Evolutionary conservation across 2,329 filamentous ascomycete genomes (phyloP).

Genomic region (Hymenoscyphus occultus): DNA sequence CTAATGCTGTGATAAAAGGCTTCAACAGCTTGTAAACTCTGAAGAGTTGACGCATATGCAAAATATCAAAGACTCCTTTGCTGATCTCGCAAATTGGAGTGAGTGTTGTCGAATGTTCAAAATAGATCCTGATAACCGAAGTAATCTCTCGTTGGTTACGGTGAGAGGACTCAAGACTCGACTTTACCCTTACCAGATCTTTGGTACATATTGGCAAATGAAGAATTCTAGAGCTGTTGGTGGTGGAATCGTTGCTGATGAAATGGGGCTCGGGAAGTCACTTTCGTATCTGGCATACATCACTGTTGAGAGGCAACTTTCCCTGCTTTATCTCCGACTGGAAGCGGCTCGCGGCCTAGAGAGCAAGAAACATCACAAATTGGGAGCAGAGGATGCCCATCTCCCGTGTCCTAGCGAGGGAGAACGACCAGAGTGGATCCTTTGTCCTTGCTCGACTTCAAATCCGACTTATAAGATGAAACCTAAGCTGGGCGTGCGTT

Average conservation of each 20-base stretch:
- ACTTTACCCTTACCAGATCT: slow-evolving; percentile 28
- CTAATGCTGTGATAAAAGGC: slow-evolving; percentile 11
- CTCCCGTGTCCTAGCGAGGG: slow-evolving; percentile 9
- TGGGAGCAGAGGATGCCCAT: slow-evolving; percentile 12
- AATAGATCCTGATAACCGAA: slow-evolving; percentile 15
- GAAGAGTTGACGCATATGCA: slow-evolving; percentile 13
- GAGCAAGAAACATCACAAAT: neutral
- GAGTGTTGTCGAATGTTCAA: slow-evolving; percentile 24
- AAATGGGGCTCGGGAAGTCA: slow-evolving; percentile 58
- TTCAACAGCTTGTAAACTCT: slow-evolving; percentile 20
- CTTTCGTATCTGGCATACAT: slow-evolving; percentile 47
- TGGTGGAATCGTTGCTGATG: slow-evolving; percentile 56
- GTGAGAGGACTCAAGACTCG: slow-evolving; percentile 21
- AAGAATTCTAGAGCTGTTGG: slow-evolving; percentile 47
- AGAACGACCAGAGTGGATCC: slow-evolving; percentile 20
- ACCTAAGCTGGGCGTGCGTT: slow-evolving; percentile 20
- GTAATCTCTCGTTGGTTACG: slow-evolving; percentile 13
- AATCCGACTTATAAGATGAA: slow-evolving; percentile 15
- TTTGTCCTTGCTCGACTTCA: slow-evolving; percentile 22
- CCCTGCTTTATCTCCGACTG: slow-evolving; percentile 19
- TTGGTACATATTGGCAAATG: slow-evolving; percentile 28
- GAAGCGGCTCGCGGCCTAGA: neutral
- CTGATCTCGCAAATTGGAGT: slow-evolving; percentile 16
- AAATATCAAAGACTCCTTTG: neutral
- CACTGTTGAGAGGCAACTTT: slow-evolving; percentile 26